Percentiles rank a stretch among this genome's conserved stretches.
These are phyloP conservation scores for Thyridium curvatum DNA, from an alignment of 2,329 filamentous ascomycete species.

Conservation along the genomic window DNA sequence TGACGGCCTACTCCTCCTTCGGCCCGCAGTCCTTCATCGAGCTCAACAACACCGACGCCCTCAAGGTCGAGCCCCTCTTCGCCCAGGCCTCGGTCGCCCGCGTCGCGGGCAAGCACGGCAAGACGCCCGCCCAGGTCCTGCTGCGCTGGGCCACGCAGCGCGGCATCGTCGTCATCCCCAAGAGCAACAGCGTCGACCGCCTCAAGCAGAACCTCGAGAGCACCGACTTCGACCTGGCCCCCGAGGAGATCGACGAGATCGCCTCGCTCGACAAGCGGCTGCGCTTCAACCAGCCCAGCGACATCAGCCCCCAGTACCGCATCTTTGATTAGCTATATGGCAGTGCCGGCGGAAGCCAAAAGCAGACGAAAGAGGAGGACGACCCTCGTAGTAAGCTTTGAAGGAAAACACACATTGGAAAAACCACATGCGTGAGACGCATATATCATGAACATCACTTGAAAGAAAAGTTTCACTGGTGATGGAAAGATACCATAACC, in stretches of 20 bases:
- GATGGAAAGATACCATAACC: too few relatives aligned
- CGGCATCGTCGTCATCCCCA: slow-evolving; percentile 72
- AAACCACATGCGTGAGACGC: too few relatives aligned
- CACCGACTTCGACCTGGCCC: slow-evolving; percentile 44
- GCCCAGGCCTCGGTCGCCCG: slow-evolving; percentile 45
- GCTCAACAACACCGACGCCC: slow-evolving; percentile 64
- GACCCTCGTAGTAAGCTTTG: too few relatives aligned
- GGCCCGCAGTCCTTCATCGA: slow-evolving; percentile 51
- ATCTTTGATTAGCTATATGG: slow-evolving; percentile 6
- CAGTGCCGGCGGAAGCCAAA: too few relatives aligned
- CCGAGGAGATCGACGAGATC: slow-evolving; percentile 51
- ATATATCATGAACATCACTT: too few relatives aligned
- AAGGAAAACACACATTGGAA: too few relatives aligned
- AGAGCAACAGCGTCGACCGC: slow-evolving; percentile 46
- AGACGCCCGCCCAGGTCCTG: slow-evolving; percentile 73
- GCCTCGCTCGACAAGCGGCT: slow-evolving; percentile 44
- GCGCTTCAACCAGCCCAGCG: slow-evolving; percentile 54
- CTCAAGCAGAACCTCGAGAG: slow-evolving; percentile 52
- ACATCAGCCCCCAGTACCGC: slow-evolving; percentile 8
- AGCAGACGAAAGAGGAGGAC: too few relatives aligned
- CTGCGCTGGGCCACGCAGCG: slow-evolving; percentile 85
- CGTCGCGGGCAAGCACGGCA: slow-evolving; percentile 64
- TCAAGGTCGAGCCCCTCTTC: slow-evolving; percentile 28
- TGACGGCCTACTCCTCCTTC: slow-evolving; percentile 63
- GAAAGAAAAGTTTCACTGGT: too few relatives aligned